Evolutionary conservation across 2,329 filamentous ascomycete species (phyloP).

Genomic region (Fusarium aywerte): DNA sequence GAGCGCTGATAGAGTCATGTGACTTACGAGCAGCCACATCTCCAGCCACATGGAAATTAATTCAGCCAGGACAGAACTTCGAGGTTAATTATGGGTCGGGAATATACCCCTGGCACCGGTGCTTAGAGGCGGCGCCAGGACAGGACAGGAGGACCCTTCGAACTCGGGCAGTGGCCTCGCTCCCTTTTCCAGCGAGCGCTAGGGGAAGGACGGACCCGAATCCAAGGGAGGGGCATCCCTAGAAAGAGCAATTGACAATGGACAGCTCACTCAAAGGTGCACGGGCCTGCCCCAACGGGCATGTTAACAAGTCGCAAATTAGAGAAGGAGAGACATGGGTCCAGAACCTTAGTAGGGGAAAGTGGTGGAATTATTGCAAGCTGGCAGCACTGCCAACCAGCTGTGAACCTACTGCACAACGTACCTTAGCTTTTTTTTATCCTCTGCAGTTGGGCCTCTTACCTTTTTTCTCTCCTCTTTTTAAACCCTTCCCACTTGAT

Average conservation of each 20-base stretch:
- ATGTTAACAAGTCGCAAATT: constrained; percentile 39
- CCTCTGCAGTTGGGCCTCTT: constrained; percentile 19
- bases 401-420: neutral
- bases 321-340: constrained; percentile 41
- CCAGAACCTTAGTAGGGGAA: constrained; percentile 40
- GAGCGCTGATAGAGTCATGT: constrained; percentile 38
- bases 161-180: constrained; percentile 1
- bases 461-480: constrained; percentile 32
- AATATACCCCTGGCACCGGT: constrained; percentile 23
- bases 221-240: constrained; percentile 29
- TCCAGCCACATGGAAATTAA: no score
- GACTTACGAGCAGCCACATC: constrained; percentile 17
- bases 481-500: constrained; percentile 21
- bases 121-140: constrained; percentile 1
- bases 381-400: constrained; percentile 21
- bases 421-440: constrained; percentile 28
- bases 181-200: constrained; percentile 32
- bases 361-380: constrained; percentile 43
- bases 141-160: constrained; percentile 3
- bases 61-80: constrained; percentile 12
- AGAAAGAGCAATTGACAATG: constrained; percentile 21
- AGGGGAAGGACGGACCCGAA: constrained; percentile 39
- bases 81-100: constrained; percentile 12
- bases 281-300: constrained; percentile 42
- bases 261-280: constrained; percentile 35